Base-by-base conservation (phyloP, 192 early-diverging fungal species). In the Coemansia sp. region DNA sequence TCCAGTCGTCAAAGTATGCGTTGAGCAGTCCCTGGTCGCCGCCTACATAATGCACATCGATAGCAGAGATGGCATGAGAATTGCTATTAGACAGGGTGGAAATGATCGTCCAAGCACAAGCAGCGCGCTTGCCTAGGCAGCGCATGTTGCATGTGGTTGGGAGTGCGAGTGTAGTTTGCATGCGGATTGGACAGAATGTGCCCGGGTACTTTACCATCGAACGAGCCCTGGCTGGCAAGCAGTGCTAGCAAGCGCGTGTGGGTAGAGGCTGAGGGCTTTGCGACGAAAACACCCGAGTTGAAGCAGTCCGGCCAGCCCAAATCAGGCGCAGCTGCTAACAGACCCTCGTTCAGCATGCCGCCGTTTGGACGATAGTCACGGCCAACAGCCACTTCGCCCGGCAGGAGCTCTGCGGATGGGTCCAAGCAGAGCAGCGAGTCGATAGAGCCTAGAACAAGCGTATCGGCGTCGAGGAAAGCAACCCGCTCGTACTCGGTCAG, bases 281-380 rank as follows among this genome's bases (percentile, higher is more conserved):
- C 94, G 87, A 56, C 81, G 63, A 47, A 86, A 0, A 98, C 94
- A 2, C 95, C 96, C 46, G 96, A 96, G 74, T 98, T 98, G 84
- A 98, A 98, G 67, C 90, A 92, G 76, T 98, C 96, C 0, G 96
- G 96, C 96, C 96, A 98, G 0, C 95, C 95, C 46, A 92, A 88
- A 59, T 98, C 96, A 3, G 94, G 91, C 7, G 94, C 90, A 24
- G 96, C 95, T 6, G 93, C 93, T 73, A 98, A 88, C 41, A 82
- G 47, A 3, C 70, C 85, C 56, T 76, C 68, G 31, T 76, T 72
- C 51, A 66, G 42, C 65, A 85, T 88, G 0, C 84, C 85, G 29
- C 73, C 79, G 39, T 82, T 81, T 9, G 72, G 73, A 14, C 78
- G 64, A 22, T 57, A 47, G 25, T 65, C 72, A 8, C 56, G 37